Evolutionary conservation across 345 rosid species (phyloP).

Genomic region (Trapa incisa): DNA sequence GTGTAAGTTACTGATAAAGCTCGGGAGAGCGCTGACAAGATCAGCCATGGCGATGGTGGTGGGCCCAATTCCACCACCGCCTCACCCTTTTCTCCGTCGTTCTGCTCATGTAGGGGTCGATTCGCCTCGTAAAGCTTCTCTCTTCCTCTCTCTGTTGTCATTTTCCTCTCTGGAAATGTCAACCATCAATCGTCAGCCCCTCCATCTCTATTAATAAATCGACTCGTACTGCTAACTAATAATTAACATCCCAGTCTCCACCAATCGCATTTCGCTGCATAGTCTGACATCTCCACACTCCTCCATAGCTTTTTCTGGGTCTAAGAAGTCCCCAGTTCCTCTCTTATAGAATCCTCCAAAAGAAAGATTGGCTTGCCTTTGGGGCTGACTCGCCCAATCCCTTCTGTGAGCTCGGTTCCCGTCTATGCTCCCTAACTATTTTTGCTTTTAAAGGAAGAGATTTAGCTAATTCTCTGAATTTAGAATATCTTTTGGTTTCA

Average conservation of each 20-base stretch:
- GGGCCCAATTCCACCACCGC: not conserved
- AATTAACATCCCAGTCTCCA: not conserved
- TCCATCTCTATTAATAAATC: not conserved
- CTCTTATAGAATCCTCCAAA: not conserved
- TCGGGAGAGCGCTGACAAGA: not conserved
- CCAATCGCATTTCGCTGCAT: not conserved
- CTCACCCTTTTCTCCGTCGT: not conserved
- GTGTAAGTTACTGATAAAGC: not conserved
- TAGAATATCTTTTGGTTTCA: not conserved
- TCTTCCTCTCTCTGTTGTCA: not conserved
- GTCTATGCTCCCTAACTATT: not conserved
- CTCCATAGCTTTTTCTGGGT: not conserved
- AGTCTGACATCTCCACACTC: not conserved
- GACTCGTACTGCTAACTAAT: not conserved
- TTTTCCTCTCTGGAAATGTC: not conserved
- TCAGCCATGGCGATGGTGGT: slow-evolving; percentile 3
- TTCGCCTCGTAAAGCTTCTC: slow-evolving; percentile 11
- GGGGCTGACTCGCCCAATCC: not conserved
- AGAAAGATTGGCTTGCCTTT: not conserved
- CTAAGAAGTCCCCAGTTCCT: not conserved
- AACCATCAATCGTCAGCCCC: slow-evolving; percentile 1
- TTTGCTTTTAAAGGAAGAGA: not conserved
- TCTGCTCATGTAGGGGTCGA: slow-evolving; percentile 1
- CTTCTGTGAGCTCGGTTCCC: not conserved
- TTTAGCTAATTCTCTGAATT: not conserved